Evolutionary conservation across 179 eudicot genomes (phyloP).

Genomic region (Beta macrorhiza): DNA sequence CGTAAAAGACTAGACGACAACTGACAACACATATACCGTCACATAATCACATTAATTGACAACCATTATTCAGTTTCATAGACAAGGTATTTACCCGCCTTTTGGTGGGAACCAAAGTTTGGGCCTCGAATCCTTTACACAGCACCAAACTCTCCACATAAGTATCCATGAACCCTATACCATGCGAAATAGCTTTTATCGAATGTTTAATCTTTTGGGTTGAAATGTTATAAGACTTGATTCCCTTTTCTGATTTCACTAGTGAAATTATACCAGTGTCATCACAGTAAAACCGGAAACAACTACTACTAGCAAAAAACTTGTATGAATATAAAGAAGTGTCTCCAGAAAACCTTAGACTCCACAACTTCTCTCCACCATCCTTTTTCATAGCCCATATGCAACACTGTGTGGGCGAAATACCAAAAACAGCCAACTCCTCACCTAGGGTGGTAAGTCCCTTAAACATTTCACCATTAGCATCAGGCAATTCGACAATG

Average conservation of each 20-base stretch:
- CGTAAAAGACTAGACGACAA: not conserved
- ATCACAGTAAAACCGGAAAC: not conserved
- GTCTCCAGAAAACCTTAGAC: not conserved
- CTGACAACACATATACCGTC: not conserved
- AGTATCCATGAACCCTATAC: not conserved
- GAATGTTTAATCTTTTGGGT: not conserved
- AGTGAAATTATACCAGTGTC: not conserved
- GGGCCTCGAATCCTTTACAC: too few relatives aligned
- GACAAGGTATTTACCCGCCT: not conserved
- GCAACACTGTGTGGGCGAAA: not conserved
- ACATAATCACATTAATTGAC: too few relatives aligned
- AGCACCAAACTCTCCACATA: constrained; percentile 14
- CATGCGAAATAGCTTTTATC: not conserved
- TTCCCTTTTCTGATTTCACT: not conserved
- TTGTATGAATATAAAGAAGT: not conserved
- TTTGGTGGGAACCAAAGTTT: not conserved
- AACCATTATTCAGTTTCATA: not conserved
- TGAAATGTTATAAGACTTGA: not conserved
- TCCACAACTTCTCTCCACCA: constrained; percentile 2
- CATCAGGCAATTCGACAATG: not conserved
- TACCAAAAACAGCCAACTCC: not conserved
- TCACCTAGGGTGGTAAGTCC: not conserved
- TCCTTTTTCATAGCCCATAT: constrained; percentile 8
- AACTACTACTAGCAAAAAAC: not conserved
- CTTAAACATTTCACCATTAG: not conserved